These are phyloP conservation scores for Hericium rajendrae DNA, from an alignment of 768 basidiomycete genomes.

Conservation along the genomic window DNA sequence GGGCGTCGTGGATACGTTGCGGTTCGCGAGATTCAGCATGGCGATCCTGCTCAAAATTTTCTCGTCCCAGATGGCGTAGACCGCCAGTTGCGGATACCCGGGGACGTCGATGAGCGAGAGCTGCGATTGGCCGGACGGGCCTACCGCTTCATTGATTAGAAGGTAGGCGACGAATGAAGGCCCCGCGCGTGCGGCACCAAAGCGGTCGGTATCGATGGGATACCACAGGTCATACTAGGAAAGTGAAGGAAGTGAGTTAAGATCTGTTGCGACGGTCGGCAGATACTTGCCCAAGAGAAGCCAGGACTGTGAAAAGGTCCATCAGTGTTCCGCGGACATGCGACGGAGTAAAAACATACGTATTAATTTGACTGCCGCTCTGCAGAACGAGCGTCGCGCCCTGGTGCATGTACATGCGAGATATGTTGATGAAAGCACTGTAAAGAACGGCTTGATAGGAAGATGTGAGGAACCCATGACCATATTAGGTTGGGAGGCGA, in stretches of 20 bases:
- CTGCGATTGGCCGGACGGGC: constrained; percentile 16
- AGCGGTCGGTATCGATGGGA: constrained; percentile 18
- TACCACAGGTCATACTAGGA: constrained; percentile 26
- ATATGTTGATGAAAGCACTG: constrained; percentile 19
- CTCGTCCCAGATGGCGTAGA: constrained; percentile 24
- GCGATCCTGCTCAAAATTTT: constrained; percentile 14
- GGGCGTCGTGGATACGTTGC: constrained; percentile 14
- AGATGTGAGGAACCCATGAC: constrained; percentile 3
- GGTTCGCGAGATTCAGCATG: constrained; percentile 20
- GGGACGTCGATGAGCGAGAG: constrained; percentile 16
- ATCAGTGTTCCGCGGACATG: not conserved
- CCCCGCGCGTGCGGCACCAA: constrained; percentile 19
- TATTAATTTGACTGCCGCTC: constrained; percentile 22
- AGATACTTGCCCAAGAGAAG: constrained; percentile 17
- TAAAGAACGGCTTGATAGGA: constrained; percentile 18
- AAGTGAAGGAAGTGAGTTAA: not conserved
- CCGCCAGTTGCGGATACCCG: constrained; percentile 16
- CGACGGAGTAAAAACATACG: constrained; percentile 8
- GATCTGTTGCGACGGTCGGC: not conserved
- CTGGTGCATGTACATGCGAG: constrained; percentile 26
- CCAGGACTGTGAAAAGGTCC: constrained; percentile 11
- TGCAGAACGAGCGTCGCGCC: constrained; percentile 26
- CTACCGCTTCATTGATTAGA: constrained; percentile 24
- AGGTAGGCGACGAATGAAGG: constrained; percentile 25
- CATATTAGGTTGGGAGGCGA: not conserved